phyloP scores from a whole-genome alignment of 108 stramenopile genomes.

The Cyclotella kingstonii region DNA sequence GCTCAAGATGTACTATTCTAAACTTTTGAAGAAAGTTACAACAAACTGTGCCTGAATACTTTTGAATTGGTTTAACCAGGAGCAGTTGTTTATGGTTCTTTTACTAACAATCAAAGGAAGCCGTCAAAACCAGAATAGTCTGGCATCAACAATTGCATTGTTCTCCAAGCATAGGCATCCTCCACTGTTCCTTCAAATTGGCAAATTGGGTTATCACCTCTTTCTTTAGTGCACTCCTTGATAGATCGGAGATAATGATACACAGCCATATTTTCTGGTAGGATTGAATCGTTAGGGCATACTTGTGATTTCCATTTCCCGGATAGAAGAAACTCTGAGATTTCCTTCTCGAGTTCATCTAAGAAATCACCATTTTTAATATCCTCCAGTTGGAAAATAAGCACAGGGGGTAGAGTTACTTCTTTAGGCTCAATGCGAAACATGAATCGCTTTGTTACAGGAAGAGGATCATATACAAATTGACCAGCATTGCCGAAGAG shows the following conservation, averaged over 20 bases:
- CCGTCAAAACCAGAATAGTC: conserved; percentile 1
- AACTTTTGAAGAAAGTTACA: too few relatives aligned
- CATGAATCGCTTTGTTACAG: conserved; percentile 15
- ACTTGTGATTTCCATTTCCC: conserved; percentile 3
- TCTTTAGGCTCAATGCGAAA: conserved; percentile 10
- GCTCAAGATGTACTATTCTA: too few relatives aligned
- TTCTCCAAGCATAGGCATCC: conserved; percentile 1
- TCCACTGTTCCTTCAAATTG: conserved; percentile 1
- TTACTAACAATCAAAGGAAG: conserved; percentile 11
- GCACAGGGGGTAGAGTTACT: not conserved
- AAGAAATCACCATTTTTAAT: not conserved
- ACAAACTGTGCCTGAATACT: too few relatives aligned
- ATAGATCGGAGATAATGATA: conserved; percentile 17
- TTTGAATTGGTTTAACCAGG: too few relatives aligned
- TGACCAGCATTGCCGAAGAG: conserved; percentile 12
- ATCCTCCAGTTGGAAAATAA: not conserved
- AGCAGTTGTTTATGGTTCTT: too few relatives aligned
- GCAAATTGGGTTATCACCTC: conserved; percentile 1
- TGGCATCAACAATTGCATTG: not conserved
- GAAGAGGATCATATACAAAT: conserved; percentile 16
- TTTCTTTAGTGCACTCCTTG: conserved; percentile 14
- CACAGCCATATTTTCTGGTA: not conserved
- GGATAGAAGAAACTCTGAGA: not conserved
- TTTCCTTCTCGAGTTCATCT: not conserved
- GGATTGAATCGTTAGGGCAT: not conserved